Conservation (phyloP, 2,329 filamentous ascomycete species). For the Hypoxylon sp. region DNA sequence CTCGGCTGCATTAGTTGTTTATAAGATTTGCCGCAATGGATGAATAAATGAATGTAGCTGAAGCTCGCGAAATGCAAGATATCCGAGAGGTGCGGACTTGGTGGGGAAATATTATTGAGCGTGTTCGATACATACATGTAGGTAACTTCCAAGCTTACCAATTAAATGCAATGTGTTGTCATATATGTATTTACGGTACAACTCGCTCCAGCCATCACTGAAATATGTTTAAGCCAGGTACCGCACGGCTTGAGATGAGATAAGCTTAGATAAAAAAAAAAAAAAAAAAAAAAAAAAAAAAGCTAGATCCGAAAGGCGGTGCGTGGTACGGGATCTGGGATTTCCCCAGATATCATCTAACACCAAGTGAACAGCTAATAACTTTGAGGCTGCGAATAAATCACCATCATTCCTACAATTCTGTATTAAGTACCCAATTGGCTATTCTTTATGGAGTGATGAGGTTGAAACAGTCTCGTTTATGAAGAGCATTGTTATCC, state of each 20-base stretch:
- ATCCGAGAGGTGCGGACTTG: conserved; percentile 6
- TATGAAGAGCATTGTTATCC: background rate
- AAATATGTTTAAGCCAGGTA: background rate
- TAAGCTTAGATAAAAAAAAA: conserved; percentile 28
- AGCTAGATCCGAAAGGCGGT: conserved; percentile 5
- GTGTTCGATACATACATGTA: too few relatives aligned
- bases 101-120: background rate
- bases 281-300: conserved; percentile 1
- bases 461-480: background rate
- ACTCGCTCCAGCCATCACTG: too few relatives aligned
- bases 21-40: background rate
- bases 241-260: conserved; percentile 4
- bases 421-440: background rate
- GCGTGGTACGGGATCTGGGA: conserved; percentile 11
- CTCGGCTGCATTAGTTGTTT: background rate
- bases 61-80: background rate
- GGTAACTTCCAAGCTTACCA: too few relatives aligned
- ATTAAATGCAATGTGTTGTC: too few relatives aligned
- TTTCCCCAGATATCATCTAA: conserved; percentile 24
- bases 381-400: background rate
- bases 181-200: too few relatives aligned
- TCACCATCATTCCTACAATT: background rate
- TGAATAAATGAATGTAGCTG: conserved; percentile 1
- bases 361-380: background rate
- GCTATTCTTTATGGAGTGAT: background rate